A percentile compares a stretch with the other conserved stretches of the same genome.
These are phyloP conservation scores for Pseudogymnoascus pannorum DNA, from an alignment of 2,329 filamentous ascomycete genomes.

Conservation along the genomic window DNA sequence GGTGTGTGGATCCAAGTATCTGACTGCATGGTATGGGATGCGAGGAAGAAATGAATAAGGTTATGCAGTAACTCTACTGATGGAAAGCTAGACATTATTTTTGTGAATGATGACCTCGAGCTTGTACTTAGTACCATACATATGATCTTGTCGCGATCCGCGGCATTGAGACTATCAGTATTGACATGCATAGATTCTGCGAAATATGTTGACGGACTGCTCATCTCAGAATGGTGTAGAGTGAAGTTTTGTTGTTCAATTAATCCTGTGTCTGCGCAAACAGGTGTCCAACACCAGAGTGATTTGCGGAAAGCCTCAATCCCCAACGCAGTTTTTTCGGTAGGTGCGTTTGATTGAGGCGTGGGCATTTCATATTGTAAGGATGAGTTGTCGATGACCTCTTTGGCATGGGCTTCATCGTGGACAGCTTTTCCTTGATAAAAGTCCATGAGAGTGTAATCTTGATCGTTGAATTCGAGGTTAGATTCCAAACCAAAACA, in stretches of 20 bases:
- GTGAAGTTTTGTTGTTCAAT: neutral
- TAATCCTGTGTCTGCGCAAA: neutral
- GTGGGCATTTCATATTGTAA: neutral
- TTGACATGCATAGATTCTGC: neutral
- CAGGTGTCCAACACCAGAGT: neutral
- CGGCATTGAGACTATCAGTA: neutral
- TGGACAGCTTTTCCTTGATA: slow-evolving; percentile 2
- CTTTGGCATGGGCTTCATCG: neutral
- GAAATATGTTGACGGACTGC: neutral
- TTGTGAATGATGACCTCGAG: neutral
- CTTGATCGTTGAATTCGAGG: slow-evolving; percentile 16
- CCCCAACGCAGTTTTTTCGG: neutral
- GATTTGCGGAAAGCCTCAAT: neutral
- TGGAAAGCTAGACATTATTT: slow-evolving; percentile 17
- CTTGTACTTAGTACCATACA: slow-evolving; percentile 18
- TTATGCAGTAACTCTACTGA: slow-evolving; percentile 17
- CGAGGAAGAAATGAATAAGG: slow-evolving; percentile 18
- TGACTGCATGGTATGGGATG: slow-evolving; percentile 7
- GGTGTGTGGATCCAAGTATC: slow-evolving; percentile 20
- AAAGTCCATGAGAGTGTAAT: slow-evolving; percentile 15
- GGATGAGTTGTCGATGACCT: neutral
- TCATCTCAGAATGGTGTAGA: neutral
- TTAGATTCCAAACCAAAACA: slow-evolving; percentile 16
- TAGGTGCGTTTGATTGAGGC: neutral
- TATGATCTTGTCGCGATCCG: slow-evolving; percentile 15